Evolutionary conservation across 495 filamentous ascomycete genomes (phyloP).

Genomic region (Neurospora sp.): DNA sequence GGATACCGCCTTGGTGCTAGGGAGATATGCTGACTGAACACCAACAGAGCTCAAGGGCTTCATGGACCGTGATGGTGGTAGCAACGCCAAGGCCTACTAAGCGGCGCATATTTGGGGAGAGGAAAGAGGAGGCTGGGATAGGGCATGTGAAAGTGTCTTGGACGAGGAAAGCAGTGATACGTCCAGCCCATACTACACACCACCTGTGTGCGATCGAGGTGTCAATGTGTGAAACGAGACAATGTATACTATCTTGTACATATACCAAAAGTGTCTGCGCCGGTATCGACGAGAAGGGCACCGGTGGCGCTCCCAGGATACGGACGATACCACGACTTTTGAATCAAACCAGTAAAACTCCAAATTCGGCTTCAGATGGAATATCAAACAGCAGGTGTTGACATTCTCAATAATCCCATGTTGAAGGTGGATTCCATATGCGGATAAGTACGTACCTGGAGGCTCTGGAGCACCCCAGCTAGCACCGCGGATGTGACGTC

Average conservation of each 20-base stretch:
- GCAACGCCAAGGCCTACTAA: constrained; percentile 1
- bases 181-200: too few relatives aligned
- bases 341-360: background rate
- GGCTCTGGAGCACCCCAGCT: background rate
- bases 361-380: too few relatives aligned
- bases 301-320: background rate
- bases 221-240: background rate
- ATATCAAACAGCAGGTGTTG: too few relatives aligned
- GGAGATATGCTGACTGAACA: constrained; percentile 6
- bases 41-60: constrained; percentile 24
- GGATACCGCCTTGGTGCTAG: background rate
- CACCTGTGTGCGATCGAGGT: background rate
- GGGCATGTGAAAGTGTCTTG: background rate
- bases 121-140: background rate
- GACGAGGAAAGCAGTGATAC: too few relatives aligned
- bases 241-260: background rate
- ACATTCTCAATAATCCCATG: background rate
- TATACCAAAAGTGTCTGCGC: background rate
- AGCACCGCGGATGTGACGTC: background rate
- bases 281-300: background rate
- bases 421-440: background rate
- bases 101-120: background rate
- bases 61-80: constrained; percentile 16
- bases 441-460: background rate
- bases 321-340: background rate